These are phyloP conservation scores for Phytophthora syringae DNA, from an alignment of 352 stramenopile genomes.

Conservation along the genomic window DNA sequence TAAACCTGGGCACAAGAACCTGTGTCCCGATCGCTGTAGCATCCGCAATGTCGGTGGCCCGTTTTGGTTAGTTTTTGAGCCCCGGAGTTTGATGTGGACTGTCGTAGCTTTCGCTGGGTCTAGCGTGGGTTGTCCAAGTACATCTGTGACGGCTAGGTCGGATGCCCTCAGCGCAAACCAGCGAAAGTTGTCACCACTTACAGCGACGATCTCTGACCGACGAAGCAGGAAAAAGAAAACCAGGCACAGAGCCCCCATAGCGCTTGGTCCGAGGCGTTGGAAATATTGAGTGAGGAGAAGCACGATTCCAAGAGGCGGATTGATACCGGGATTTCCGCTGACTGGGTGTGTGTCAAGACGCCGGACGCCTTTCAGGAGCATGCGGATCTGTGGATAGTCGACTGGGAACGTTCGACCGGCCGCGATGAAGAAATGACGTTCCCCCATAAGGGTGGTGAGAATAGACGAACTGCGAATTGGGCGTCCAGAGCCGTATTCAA, in stretches of 20 bases:
- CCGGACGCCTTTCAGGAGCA: neutral
- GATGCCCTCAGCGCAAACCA: conserved; percentile 7
- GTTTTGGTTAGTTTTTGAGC: conserved; percentile 15
- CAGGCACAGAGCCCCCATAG: conserved; percentile 10
- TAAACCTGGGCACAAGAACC: conserved; percentile 1
- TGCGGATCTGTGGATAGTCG: conserved; percentile 13
- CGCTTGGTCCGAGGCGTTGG: neutral
- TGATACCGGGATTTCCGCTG: neutral
- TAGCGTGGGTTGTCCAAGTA: neutral
- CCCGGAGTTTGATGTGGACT: neutral
- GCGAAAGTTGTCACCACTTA: neutral
- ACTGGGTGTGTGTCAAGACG: conserved; percentile 3
- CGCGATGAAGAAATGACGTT: neutral
- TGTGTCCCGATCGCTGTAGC: conserved; percentile 2
- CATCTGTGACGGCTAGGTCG: conserved; percentile 1
- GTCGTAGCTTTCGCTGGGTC: neutral
- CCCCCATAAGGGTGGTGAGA: neutral
- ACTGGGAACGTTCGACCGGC: neutral
- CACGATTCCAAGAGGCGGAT: conserved; percentile 9
- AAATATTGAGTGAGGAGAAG: neutral
- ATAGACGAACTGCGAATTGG: neutral
- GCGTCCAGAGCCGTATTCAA: neutral
- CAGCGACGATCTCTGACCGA: conserved; percentile 5
- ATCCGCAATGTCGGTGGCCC: conserved; percentile 4
- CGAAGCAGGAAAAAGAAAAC: conserved; percentile 16